Evolutionary conservation across 805 yeast species (phyloP), one percentile per base, ranked within the genome.

Genomic region (Ogataea ganodermae): DNA sequence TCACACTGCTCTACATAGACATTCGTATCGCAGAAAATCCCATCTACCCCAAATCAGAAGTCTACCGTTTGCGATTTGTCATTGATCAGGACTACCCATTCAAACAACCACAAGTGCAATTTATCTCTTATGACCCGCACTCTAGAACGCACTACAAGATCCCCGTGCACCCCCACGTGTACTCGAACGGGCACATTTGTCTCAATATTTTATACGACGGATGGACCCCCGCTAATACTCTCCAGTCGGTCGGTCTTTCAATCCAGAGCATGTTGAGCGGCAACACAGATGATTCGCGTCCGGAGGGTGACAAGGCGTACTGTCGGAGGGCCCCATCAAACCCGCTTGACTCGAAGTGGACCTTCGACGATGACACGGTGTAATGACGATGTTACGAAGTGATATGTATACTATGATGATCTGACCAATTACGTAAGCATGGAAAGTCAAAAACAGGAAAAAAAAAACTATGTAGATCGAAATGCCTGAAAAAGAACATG

Each of bases 111-210:
- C 74, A 73, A 46, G 84, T 79, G 2, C 69, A 74, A 49, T 83
- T 83, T 58, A 58, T 78, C n/a, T 54, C 46, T 2, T 50, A 48
- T 1, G 56, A 59, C 5, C 53, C 60, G 24, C 35, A 48, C 13
- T 26, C 55, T 2, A 30, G 31, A 4, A 37, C 45, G 2, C 32
- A 24, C 3, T 46, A 39, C 38, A 52, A 50, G 42, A 75, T 85
- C 3, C 92, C 92, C 1, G 56, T 83, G 2, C 90, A 85, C 58
- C 92, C 92, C 0, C 92, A 85, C 58, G 72, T 85, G 2, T 85
- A 85, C 58, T 75, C 84, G 26, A 86, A 86, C 57, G 92, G 91
- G 1, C 91, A 86, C 57, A 85, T 85, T n/a, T 85, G 92, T 59
- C 67, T 85, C 17, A 80, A 85, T 57, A 65, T 86, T 1, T 65